Percentiles rank a stretch among this genome's conserved stretches.
Conservation (phyloP, 2,329 filamentous ascomycete genomes). For the Penicillium sp. region DNA sequence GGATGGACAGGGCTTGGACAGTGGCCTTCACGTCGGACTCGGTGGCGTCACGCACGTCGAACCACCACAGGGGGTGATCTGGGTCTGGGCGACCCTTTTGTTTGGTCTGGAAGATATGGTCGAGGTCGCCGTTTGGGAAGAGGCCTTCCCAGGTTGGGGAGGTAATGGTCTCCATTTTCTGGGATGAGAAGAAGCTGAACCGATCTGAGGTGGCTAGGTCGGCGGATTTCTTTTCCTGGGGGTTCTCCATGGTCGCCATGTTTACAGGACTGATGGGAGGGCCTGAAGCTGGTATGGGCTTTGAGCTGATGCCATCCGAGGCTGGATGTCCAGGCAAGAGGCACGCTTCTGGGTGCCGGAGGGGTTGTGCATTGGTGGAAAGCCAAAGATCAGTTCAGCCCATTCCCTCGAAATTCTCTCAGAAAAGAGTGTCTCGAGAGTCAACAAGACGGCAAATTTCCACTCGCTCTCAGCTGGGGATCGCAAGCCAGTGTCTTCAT, state of each 20-base stretch:
- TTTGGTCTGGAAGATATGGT: constrained; percentile 15
- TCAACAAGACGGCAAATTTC: too few species aligned
- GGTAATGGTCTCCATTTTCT: constrained; percentile 57
- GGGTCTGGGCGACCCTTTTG: constrained; percentile 12
- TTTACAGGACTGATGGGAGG: neutral
- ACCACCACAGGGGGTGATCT: constrained; percentile 72
- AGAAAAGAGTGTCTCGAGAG: too few species aligned
- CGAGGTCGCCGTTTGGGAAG: constrained; percentile 12
- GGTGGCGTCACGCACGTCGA: constrained; percentile 84
- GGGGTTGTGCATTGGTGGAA: too few species aligned
- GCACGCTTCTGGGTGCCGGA: too few species aligned
- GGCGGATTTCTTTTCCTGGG: constrained; percentile 2
- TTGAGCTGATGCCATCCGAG: constrained; percentile 5
- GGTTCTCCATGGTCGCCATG: constrained; percentile 3
- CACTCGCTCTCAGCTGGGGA: too few species aligned
- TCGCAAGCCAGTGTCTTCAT: too few species aligned
- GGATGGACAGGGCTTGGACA: constrained; percentile 87
- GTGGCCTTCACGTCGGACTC: constrained; percentile 81
- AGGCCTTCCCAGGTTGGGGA: constrained; percentile 23
- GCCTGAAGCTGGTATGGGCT: neutral
- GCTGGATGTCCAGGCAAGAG: too few species aligned
- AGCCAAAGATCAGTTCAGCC: too few species aligned
- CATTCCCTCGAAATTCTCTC: too few species aligned
- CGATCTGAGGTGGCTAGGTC: constrained; percentile 59
- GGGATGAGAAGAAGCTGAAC: constrained; percentile 93